These are phyloP conservation scores for Aphanocladium album DNA, from an alignment of 2,329 filamentous ascomycete genomes.

Conservation along the genomic window DNA sequence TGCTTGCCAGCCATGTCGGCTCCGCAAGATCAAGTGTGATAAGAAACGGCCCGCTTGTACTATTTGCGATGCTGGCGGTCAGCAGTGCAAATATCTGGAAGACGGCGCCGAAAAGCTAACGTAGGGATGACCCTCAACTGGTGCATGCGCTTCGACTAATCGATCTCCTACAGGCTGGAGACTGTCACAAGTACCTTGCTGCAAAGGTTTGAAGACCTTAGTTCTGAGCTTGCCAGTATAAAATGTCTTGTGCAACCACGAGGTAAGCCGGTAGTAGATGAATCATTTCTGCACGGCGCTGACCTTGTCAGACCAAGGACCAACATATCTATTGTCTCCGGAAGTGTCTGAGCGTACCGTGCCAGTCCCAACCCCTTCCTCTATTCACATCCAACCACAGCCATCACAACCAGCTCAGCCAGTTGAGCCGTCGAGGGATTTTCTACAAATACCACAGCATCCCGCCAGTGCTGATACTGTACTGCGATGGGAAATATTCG, in stretches of 20 bases:
- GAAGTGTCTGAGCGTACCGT: neutral
- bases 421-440: conserved; percentile 17
- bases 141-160: neutral
- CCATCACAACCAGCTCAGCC: neutral
- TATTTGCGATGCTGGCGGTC: conserved; percentile 15
- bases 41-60: conserved; percentile 18
- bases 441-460: conserved; percentile 19
- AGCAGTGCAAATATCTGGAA: conserved; percentile 17
- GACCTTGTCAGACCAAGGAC: neutral
- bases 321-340: neutral
- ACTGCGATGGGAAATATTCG: conserved; percentile 17
- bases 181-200: conserved; percentile 16
- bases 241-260: conserved; percentile 4
- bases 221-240: conserved; percentile 15
- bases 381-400: neutral
- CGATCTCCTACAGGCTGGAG: conserved; percentile 14
- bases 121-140: neutral
- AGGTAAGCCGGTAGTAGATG: neutral
- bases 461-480: conserved; percentile 18
- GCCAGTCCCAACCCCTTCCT: neutral
- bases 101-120: conserved; percentile 17
- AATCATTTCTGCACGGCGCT: neutral
- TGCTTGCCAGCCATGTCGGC: conserved; percentile 17
- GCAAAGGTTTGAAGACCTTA: conserved; percentile 16
- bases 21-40: conserved; percentile 19